A percentile compares a stretch with the other conserved stretches of the same genome.
Evolutionary conservation across 169 alveolate species (phyloP).

Genomic region (Cryptosporidium felis): DNA sequence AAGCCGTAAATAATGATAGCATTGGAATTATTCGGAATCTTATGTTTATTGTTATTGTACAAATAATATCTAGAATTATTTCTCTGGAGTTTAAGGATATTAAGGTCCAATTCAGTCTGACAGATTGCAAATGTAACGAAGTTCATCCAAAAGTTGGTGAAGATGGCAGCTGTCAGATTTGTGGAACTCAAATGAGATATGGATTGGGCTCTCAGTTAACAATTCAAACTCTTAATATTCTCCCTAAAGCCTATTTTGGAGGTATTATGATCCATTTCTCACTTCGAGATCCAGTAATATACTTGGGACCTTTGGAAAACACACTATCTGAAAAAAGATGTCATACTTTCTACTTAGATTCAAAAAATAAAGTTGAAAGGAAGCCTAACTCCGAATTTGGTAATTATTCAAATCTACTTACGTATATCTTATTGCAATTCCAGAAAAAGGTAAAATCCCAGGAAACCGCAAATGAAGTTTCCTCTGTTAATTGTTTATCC

Average conservation of each 20-base stretch:
- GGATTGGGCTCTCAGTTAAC: not conserved
- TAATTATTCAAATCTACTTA: not conserved
- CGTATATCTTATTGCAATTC: not conserved
- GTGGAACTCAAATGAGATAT: conserved; percentile 1
- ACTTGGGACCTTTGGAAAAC: not conserved
- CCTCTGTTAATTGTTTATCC: not conserved
- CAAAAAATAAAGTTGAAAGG: not conserved
- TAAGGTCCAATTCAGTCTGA: not conserved
- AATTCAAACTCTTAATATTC: not conserved
- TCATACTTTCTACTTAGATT: not conserved
- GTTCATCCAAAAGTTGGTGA: not conserved
- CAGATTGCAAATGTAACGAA: conserved; percentile 28
- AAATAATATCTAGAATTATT: conserved; percentile 22
- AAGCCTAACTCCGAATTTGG: not conserved
- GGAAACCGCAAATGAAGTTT: not conserved
- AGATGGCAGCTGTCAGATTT: conserved; percentile 23
- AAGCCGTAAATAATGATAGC: not conserved
- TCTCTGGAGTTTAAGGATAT: not conserved
- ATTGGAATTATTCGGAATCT: conserved; percentile 44
- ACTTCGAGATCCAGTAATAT: not conserved
- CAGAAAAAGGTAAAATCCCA: not conserved
- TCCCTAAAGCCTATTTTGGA: conserved; percentile 46
- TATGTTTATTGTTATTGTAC: conserved; percentile 27
- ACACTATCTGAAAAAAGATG: conserved; percentile 45
- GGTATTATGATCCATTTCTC: conserved; percentile 25